Percentiles rank a stretch among this genome's conserved stretches.
Conservation (phyloP, 768 basidiomycete species). For the Vararia minispora region DNA sequence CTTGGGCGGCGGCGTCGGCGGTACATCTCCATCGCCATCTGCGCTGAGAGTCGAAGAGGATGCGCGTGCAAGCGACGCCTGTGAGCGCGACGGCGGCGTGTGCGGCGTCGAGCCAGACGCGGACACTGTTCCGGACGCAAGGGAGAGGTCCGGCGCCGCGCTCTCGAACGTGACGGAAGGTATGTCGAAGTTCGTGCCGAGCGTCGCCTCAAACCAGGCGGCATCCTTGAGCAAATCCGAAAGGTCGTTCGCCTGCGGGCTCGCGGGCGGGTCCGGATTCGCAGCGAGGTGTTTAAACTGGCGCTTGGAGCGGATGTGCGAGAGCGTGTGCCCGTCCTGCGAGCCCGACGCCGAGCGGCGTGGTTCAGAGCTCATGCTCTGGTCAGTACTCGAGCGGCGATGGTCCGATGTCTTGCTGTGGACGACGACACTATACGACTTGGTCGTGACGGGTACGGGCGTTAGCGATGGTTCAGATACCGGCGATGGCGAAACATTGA, state of each 20-base stretch:
- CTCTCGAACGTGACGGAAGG: no score
- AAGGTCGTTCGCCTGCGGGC: conserved; percentile 42
- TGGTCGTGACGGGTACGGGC: conserved; percentile 12
- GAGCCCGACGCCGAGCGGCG: no score
- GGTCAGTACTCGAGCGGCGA: conserved; percentile 10
- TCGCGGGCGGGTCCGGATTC: conserved; percentile 27
- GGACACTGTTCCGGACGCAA: no score
- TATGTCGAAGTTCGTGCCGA: conserved; percentile 24
- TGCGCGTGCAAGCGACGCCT: conserved; percentile 24
- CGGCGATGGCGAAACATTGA: no score
- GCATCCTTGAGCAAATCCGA: conserved; percentile 45
- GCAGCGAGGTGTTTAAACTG: conserved; percentile 15
- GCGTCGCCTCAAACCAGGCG: conserved; percentile 41
- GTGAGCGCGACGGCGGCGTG: conserved; percentile 21
- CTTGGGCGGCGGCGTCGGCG: conserved; percentile 37
- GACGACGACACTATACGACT: conserved; percentile 23
- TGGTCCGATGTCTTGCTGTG: conserved; percentile 23
- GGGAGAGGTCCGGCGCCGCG: no score
- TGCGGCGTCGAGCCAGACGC: conserved; percentile 12
- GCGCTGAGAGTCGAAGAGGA: conserved; percentile 15
- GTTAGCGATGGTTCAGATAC: no score
- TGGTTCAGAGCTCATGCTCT: no score
- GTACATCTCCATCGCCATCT: conserved; percentile 19
- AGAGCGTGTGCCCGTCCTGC: conserved; percentile 1
- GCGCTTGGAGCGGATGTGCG: conserved; percentile 13